Conservation (phyloP, 495 filamentous ascomycete species). For the Ascobolus immersus region DNA sequence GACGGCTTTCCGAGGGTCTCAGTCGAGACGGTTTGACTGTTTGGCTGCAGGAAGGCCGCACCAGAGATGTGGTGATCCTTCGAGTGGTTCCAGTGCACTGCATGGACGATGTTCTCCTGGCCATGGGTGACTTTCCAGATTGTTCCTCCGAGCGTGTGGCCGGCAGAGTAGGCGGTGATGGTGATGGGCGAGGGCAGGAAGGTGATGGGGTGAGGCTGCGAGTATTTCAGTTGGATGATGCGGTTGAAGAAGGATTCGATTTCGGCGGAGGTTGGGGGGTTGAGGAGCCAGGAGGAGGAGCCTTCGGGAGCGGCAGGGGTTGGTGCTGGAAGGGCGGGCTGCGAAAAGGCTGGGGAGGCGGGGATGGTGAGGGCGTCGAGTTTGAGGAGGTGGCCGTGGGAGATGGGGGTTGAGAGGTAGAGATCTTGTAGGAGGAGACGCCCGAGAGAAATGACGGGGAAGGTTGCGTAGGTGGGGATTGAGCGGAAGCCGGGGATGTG, state of each 20-base stretch:
- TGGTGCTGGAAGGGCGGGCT: slow-evolving; percentile 25
- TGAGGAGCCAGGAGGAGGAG: slow-evolving; percentile 37
- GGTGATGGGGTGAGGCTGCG: slow-evolving; percentile 63
- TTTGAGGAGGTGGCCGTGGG: slow-evolving; percentile 41
- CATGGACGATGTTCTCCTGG: slow-evolving; percentile 89
- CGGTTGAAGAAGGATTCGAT: slow-evolving; percentile 74
- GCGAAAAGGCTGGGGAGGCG: slow-evolving; percentile 25
- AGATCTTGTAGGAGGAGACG: slow-evolving; percentile 77
- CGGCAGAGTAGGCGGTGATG: slow-evolving; percentile 88
- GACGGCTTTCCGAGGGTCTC: slow-evolving; percentile 70
- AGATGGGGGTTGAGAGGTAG: slow-evolving; percentile 62
- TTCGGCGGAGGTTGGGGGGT: slow-evolving; percentile 57
- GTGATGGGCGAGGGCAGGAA: slow-evolving; percentile 37
- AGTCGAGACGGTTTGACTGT: slow-evolving; percentile 23
- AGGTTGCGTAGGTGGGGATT: slow-evolving; percentile 90
- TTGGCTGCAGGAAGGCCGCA: slow-evolving; percentile 55
- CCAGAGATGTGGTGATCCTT: slow-evolving; percentile 80
- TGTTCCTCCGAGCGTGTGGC: slow-evolving; percentile 82
- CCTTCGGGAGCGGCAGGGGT: slow-evolving; percentile 60
- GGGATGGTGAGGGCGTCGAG: slow-evolving; percentile 23
- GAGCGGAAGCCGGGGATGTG: slow-evolving; percentile 73
- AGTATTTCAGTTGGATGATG: slow-evolving; percentile 92
- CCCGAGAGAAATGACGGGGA: slow-evolving; percentile 75
- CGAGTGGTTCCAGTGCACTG: slow-evolving; percentile 90
- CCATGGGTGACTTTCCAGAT: slow-evolving; percentile 99